Evolutionary conservation across 2,329 filamentous ascomycete species (phyloP).

Genomic region (Trichocomaceae sp.): DNA sequence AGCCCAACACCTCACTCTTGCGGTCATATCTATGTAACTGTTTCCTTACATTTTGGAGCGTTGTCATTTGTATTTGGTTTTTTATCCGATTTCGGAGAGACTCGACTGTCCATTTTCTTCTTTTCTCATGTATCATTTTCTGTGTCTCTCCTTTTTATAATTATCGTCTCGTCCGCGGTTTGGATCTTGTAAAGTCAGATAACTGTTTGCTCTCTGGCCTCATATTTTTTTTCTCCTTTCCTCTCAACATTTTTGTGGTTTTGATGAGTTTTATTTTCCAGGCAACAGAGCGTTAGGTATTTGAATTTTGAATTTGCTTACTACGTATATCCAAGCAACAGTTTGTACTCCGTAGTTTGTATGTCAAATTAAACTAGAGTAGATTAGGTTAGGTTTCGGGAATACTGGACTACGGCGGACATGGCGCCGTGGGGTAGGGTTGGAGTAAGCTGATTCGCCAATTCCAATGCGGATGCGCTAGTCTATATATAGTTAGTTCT

Average conservation of each 20-base stretch:
- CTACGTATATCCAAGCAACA: too few relatives aligned
- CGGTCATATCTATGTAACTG: constrained; percentile 7
- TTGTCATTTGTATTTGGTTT: constrained; percentile 9
- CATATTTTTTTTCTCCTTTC: background rate
- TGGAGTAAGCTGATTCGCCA: background rate
- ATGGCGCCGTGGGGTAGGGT: background rate
- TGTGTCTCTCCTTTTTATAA: constrained; percentile 2
- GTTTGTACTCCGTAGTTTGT: too few relatives aligned
- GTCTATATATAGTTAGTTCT: too few relatives aligned
- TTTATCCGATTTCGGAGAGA: constrained; percentile 6
- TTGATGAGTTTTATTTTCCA: constrained; percentile 1
- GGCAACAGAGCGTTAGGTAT: constrained; percentile 1
- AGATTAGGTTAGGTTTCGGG: constrained; percentile 1
- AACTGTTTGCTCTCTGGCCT: background rate
- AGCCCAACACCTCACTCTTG: background rate
- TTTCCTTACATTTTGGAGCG: constrained; percentile 9
- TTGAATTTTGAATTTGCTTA: constrained; percentile 1
- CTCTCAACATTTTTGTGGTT: constrained; percentile 51
- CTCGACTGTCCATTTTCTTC: constrained; percentile 7
- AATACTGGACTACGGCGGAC: too few relatives aligned
- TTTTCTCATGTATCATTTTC: constrained; percentile 15
- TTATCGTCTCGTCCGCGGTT: constrained; percentile 55
- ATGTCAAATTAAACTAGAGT: background rate
- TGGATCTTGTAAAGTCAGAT: constrained; percentile 36
- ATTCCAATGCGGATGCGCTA: too few relatives aligned